Percentiles rank a stretch among this genome's conserved stretches.
These are phyloP conservation scores for Chlamydomonas sphaeroides DNA, from an alignment of 139 green algal genomes.

Conservation along the genomic window DNA sequence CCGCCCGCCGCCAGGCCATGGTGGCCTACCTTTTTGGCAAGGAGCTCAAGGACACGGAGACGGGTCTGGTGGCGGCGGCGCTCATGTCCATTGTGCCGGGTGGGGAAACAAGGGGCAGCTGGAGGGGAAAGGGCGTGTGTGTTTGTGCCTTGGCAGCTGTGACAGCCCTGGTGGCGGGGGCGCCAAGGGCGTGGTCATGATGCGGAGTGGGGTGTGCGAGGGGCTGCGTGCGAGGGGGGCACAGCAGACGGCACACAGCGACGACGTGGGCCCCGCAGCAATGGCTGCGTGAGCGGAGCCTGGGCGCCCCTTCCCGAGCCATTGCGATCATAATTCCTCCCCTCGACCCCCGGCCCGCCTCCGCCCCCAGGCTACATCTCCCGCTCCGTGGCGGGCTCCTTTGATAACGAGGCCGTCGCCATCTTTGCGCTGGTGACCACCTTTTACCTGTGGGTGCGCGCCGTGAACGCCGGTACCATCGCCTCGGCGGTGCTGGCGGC, in stretches of 20 bases:
- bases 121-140: no score
- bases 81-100: constrained; percentile 70
- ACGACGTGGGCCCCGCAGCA: no score
- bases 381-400: constrained; percentile 74
- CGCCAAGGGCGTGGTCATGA: no score
- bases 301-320: no score
- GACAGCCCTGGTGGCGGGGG: no score
- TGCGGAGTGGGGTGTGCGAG: no score
- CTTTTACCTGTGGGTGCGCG: constrained; percentile 73
- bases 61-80: constrained; percentile 60
- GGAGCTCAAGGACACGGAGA: constrained; percentile 59
- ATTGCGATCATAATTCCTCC: no score
- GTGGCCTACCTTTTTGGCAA: constrained; percentile 75
- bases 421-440: constrained; percentile 75
- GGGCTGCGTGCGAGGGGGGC: no score
- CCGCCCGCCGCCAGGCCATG: constrained; percentile 50
- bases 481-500: constrained; percentile 53
- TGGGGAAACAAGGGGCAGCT: no score
- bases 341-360: neutral
- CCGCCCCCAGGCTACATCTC: constrained; percentile 70
- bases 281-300: no score
- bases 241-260: no score
- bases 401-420: constrained; percentile 78
- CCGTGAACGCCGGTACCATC: constrained; percentile 57
- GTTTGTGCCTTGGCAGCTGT: no score